These are phyloP conservation scores for Aeminium ludgeri DNA, from an alignment of 495 filamentous ascomycete species.

Conservation along the genomic window DNA sequence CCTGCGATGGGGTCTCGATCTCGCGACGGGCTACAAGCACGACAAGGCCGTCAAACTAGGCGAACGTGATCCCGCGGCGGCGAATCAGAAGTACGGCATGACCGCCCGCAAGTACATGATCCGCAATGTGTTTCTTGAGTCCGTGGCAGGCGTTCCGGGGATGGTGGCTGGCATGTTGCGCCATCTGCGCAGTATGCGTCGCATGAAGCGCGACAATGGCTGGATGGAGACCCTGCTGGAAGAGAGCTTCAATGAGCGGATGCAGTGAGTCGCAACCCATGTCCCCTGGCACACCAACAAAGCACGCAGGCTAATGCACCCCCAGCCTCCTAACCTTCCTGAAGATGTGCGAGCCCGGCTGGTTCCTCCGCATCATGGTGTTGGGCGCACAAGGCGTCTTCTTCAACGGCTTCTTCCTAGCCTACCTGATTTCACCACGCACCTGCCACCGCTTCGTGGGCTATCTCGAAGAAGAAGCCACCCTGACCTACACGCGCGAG, in stretches of 20 bases:
- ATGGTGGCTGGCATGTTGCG: conserved; percentile 94
- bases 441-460: conserved; percentile 94
- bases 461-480: conserved; percentile 92
- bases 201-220: conserved; percentile 83
- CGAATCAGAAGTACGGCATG: conserved; percentile 41
- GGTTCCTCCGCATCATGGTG: conserved; percentile 79
- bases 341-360: conserved; percentile 73
- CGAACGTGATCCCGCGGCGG: conserved; percentile 24
- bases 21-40: conserved; percentile 56
- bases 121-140: conserved; percentile 83
- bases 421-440: conserved; percentile 74
- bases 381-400: conserved; percentile 75
- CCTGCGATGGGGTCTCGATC: conserved; percentile 50
- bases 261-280: too few species aligned
- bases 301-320: too few species aligned
- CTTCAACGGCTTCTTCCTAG: conserved; percentile 84
- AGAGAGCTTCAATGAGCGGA: conserved; percentile 88
- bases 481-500: conserved; percentile 80
- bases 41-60: conserved; percentile 32
- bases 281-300: too few species aligned
- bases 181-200: conserved; percentile 65
- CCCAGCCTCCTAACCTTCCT: conserved; percentile 67
- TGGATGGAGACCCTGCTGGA: conserved; percentile 96
- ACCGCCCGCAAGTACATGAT: conserved; percentile 61
- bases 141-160: conserved; percentile 83